Evolutionary conservation across 192 early-diverging fungal genomes (phyloP).

Genomic region (Entomortierella chlamydospora): DNA sequence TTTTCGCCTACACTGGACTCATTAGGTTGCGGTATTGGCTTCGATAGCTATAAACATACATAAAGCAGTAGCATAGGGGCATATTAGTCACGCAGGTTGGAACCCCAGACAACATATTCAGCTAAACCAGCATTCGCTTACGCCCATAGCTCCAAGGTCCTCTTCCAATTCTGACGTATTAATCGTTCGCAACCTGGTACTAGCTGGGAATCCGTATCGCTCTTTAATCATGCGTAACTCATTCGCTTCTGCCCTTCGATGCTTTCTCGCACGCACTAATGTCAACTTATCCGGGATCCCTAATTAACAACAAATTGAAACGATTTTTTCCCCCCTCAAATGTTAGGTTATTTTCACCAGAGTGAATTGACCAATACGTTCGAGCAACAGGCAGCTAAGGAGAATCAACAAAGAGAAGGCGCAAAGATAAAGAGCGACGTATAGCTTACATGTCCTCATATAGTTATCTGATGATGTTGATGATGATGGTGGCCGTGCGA

Average conservation of each 20-base stretch:
- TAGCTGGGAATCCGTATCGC: constrained; percentile 54
- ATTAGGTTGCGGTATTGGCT: constrained; percentile 9
- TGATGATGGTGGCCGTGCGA: constrained; percentile 1
- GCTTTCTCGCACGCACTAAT: constrained; percentile 50
- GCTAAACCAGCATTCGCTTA: constrained; percentile 12
- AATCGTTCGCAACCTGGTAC: constrained; percentile 42
- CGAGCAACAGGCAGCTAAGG: too few relatives aligned
- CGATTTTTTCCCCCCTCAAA: too few relatives aligned
- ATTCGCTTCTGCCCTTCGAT: constrained; percentile 36
- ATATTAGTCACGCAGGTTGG: not conserved
- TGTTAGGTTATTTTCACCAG: too few relatives aligned
- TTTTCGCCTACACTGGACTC: not conserved
- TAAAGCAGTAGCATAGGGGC: not conserved
- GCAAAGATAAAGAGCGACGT: not conserved
- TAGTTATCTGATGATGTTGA: not conserved
- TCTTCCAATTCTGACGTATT: constrained; percentile 53
- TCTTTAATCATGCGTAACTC: constrained; percentile 59
- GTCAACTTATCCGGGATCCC: constrained; percentile 35
- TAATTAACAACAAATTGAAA: not conserved
- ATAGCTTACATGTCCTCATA: not conserved
- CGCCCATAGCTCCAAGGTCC: constrained; percentile 53
- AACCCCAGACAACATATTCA: too few relatives aligned
- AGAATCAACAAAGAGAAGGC: not conserved
- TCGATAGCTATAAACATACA: not conserved
- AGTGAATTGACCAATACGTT: too few relatives aligned